Base-by-base conservation (phyloP, 1,284 basidiomycete species). In the Fomitiporia mediterranea region DNA sequence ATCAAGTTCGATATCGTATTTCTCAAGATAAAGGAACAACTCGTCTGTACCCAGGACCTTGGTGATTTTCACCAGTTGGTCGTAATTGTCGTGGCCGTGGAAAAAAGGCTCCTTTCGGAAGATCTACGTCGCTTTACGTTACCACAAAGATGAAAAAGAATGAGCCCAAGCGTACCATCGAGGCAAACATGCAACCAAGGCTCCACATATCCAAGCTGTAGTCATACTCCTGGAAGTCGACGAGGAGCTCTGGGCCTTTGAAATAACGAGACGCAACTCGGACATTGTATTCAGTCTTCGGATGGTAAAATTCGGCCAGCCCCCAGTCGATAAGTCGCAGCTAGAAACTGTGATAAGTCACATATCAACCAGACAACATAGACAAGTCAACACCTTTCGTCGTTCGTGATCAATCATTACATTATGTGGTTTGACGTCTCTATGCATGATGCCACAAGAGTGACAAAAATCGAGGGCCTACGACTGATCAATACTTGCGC, bases 81-180 rank as follows among this genome's bases (percentile, higher is more conserved):
- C 92, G 61, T 90, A 87, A 66, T 94, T 94, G 71, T 94, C 90
- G 59, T 86, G 82, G 7, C 92, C 92, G 61, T 91, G 89, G 77
- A 95, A 94, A 73, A 94, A 92, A 61, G 91, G 90, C 65, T 94
- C 92, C 69, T 85, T 89, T 55, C 87, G 82, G 76, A 94, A 94
- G 63, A 91, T 84, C 84, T 86, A 49, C 27, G 47, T 39, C 48
- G 39, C 13, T 5, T 13, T 46, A 40, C 23, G 7, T 39, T 39
- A 11, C 46, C 49, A n/a, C 46, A 23, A 40, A 13, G 23, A 35
- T 25, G 17, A 32, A 43, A 28, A 19, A 34, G 50, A 40, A 42
- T 44, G 13, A 47, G 19, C 8, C n/a, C 2, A 35, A 28, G 66
- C 80, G 62, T 61, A 89, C 88, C 89, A 94, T 90, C 21, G 84